A percentile compares a stretch with the other conserved stretches of the same genome.
These are phyloP conservation scores for Cucurbita argyrosperma DNA, from an alignment of 306 rosid species.

Conservation along the genomic window DNA sequence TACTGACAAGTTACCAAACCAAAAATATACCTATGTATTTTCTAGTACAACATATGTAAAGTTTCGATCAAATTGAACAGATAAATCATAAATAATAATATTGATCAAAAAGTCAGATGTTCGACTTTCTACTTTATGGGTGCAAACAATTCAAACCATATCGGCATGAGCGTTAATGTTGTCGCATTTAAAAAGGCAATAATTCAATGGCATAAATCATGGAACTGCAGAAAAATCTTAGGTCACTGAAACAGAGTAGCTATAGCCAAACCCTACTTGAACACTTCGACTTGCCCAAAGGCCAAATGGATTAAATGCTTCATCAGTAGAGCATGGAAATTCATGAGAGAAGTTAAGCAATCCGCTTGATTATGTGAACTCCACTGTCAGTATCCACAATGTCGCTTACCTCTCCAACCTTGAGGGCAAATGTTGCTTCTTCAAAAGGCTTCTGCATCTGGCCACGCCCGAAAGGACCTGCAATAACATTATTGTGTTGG, in stretches of 20 bases:
- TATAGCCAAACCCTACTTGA: not conserved
- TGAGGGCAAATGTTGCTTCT: constrained; percentile 61
- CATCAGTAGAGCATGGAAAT: not conserved
- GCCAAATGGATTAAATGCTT: not conserved
- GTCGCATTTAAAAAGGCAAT: not conserved
- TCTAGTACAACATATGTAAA: no score
- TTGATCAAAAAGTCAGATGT: no score
- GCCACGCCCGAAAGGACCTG: constrained; percentile 91
- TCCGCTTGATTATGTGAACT: constrained; percentile 80
- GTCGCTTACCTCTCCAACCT: constrained; percentile 78
- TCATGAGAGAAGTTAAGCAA: constrained; percentile 21
- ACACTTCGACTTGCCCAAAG: not conserved
- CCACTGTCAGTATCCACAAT: constrained; percentile 94
- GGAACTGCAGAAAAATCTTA: not conserved
- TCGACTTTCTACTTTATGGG: no score
- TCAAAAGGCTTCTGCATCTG: constrained; percentile 99
- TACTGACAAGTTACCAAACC: no score
- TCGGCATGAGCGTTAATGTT: not conserved
- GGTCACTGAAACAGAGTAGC: not conserved
- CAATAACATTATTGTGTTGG: constrained; percentile 5
- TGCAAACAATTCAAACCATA: not conserved
- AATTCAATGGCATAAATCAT: not conserved
- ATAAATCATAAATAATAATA: no score
- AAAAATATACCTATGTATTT: no score
- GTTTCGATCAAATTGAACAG: no score